phyloP scores from a whole-genome alignment of 2,329 filamentous ascomycete species.

The Neopestalotiopsis sp. region DNA sequence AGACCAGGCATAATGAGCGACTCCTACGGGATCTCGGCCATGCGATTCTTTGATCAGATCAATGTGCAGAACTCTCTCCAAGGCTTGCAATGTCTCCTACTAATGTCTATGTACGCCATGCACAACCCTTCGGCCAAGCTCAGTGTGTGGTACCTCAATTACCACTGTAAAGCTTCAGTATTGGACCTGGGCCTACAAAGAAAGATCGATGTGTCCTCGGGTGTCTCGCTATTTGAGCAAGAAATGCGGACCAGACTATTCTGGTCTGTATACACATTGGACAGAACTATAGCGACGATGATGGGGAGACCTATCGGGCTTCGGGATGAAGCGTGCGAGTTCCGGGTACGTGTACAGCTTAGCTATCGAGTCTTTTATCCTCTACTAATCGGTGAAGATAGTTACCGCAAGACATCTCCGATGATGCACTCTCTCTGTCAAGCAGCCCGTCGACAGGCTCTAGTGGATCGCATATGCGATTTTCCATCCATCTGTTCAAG shows the following conservation, averaged over 20 bases:
- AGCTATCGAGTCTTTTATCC: neutral
- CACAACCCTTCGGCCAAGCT: constrained; percentile 54
- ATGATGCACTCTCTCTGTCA: neutral
- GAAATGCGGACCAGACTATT: constrained; percentile 62
- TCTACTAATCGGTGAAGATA: neutral
- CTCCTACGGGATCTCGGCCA: constrained; percentile 53
- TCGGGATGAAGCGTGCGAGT: constrained; percentile 59
- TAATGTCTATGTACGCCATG: constrained; percentile 54
- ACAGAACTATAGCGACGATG: constrained; percentile 58
- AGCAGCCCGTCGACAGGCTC: neutral
- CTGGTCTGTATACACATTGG: constrained; percentile 59
- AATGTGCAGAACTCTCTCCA: constrained; percentile 54
- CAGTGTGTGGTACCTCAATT: constrained; percentile 61
- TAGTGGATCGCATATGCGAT: constrained; percentile 31
- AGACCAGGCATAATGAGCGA: constrained; percentile 52
- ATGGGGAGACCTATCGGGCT: constrained; percentile 62
- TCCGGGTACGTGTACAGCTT: constrained; percentile 43
- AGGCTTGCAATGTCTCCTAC: constrained; percentile 54
- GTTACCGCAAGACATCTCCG: neutral
- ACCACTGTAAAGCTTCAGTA: constrained; percentile 57
- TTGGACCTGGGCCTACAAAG: constrained; percentile 59
- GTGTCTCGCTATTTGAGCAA: constrained; percentile 53
- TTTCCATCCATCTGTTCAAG: constrained; percentile 54
- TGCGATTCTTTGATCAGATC: constrained; percentile 51
- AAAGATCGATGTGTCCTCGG: constrained; percentile 44